These are phyloP conservation scores for Fusarium sp. DNA, from an alignment of 2,329 filamentous ascomycete genomes.

Conservation along the genomic window DNA sequence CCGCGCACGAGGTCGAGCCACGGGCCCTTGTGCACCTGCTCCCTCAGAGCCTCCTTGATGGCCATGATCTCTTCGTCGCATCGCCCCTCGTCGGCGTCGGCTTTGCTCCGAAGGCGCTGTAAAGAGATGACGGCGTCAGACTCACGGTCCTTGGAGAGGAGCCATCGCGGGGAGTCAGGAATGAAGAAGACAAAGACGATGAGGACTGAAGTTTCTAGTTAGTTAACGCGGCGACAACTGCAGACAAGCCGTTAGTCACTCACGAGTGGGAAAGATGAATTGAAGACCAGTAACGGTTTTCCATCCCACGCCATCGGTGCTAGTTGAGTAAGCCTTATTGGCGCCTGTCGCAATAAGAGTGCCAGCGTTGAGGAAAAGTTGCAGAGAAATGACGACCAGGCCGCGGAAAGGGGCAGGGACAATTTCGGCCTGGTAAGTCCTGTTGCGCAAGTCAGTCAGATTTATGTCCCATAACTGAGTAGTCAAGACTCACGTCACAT, in stretches of 20 bases:
- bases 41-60: constrained; percentile 11
- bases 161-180: constrained; percentile 16
- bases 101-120: constrained; percentile 1
- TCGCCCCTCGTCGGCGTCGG: constrained; percentile 2
- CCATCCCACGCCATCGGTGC: constrained; percentile 1
- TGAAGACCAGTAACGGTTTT: constrained; percentile 14
- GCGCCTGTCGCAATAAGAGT: constrained; percentile 3
- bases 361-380: constrained; percentile 14
- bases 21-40: constrained; percentile 13
- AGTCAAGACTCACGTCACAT: constrained; percentile 6
- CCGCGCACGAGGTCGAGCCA: constrained; percentile 8
- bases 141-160: constrained; percentile 8
- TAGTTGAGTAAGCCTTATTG: constrained; percentile 16
- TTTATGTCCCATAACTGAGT: not conserved
- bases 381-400: constrained; percentile 15
- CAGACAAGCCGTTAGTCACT: not conserved
- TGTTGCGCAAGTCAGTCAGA: not conserved
- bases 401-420: constrained; percentile 18
- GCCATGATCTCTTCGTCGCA: constrained; percentile 8
- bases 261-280: constrained; percentile 5
- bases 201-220: not conserved
- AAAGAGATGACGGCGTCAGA: constrained; percentile 3
- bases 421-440: constrained; percentile 16
- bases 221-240: not conserved
- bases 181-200: constrained; percentile 12